phyloP scores from a whole-genome alignment of 139 green algal genomes.

The Auxenochlorella pyrenoidosa region DNA sequence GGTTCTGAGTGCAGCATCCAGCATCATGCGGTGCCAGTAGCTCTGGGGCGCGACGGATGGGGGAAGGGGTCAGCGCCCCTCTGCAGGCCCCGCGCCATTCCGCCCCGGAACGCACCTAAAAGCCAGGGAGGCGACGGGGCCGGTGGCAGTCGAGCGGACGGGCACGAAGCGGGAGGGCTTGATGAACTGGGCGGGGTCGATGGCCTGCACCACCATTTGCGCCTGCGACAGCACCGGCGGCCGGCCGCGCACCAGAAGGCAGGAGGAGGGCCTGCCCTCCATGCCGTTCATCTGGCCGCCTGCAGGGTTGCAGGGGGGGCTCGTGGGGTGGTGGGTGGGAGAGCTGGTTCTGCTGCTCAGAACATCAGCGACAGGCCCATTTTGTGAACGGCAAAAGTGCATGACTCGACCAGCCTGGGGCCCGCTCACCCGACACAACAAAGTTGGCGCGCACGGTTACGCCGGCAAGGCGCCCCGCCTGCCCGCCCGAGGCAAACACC shows the following conservation, averaged over 20 bases:
- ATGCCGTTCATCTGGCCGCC: neutral
- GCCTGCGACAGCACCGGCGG: neutral
- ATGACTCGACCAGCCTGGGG: neutral
- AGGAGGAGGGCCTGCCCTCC: neutral
- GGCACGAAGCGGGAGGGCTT: neutral
- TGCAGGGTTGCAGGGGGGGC: neutral
- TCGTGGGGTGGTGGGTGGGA: too few species aligned
- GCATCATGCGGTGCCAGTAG: too few species aligned
- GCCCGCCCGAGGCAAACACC: neutral
- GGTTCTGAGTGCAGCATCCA: too few species aligned
- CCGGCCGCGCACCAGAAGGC: neutral
- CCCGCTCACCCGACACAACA: neutral
- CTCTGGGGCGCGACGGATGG: too few species aligned
- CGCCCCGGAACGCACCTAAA: neutral
- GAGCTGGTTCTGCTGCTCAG: too few species aligned
- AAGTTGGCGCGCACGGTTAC: slow-evolving; percentile 3
- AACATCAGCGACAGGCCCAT: too few species aligned
- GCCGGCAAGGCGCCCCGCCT: neutral
- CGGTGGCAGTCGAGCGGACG: neutral
- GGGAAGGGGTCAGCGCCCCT: too few species aligned
- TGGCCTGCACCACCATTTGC: neutral
- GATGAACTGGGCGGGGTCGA: neutral
- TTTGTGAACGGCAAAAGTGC: too few species aligned
- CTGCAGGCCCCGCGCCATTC: too few species aligned
- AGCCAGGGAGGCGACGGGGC: neutral